A percentile compares a stretch with the other conserved stretches of the same genome.
Conservation (phyloP, 148 eudicot genomes). For the Vaccinium macrocarpon region DNA sequence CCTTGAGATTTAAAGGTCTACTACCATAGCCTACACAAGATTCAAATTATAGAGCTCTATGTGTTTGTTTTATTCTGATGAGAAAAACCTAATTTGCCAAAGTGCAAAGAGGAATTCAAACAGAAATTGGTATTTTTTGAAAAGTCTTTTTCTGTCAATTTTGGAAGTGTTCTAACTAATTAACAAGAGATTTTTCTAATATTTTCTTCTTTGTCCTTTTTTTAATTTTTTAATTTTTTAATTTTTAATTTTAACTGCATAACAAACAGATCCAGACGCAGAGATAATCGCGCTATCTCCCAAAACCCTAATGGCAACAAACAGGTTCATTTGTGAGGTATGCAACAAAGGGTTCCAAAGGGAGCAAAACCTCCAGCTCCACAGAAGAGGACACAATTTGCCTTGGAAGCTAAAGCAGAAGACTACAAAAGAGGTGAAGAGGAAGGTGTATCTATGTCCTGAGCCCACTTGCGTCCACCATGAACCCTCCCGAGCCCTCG, state of each 20-base stretch:
- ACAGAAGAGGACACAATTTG: constrained; percentile 52
- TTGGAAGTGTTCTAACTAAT: background rate
- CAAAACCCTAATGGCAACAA: constrained; percentile 53
- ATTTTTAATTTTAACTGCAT: background rate
- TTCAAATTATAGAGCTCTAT: background rate
- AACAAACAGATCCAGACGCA: constrained; percentile 43
- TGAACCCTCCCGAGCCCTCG: constrained; percentile 47
- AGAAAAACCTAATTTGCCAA: constrained; percentile 17
- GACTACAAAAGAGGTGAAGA: constrained; percentile 41
- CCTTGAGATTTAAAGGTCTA: background rate
- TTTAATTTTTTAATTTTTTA: background rate
- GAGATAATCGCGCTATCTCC: constrained; percentile 54
- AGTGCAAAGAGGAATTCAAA: background rate
- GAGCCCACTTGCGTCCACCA: constrained; percentile 49
- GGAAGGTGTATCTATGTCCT: constrained; percentile 47
- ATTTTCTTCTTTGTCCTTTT: background rate
- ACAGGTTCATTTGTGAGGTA: constrained; percentile 48
- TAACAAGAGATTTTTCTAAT: background rate
- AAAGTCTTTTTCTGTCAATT: constrained; percentile 4
- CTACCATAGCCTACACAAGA: background rate
- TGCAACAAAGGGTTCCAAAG: constrained; percentile 57
- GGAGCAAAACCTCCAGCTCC: constrained; percentile 51
- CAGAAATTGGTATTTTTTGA: background rate
- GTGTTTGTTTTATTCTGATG: background rate
- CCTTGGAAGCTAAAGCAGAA: constrained; percentile 55